Evolutionary conservation across 495 filamentous ascomycete genomes (phyloP), one percentile per base, ranked within the genome.

Genomic region (Penicillium herquei): DNA sequence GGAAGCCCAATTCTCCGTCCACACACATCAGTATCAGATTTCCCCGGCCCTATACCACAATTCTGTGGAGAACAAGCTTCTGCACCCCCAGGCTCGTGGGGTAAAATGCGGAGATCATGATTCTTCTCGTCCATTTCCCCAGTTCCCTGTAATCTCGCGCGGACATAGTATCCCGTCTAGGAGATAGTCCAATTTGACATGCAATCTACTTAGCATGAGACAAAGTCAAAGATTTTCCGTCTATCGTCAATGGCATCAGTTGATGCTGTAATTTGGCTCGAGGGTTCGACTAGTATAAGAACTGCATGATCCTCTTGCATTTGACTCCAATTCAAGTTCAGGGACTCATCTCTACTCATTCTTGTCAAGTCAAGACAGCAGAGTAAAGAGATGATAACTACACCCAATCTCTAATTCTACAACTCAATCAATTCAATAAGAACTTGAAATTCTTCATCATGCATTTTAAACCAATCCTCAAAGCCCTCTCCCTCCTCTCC

Each of bases 1-100:
- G 62, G 62, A 65, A 58, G 62, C 33, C 30, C 30, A 57, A 59
- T 65, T 65, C 41, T 62, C 62, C 62, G 62, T 56, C 42, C 33
- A 37, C 42, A 50, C 45, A 26, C 41, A 37, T 18, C 34, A 11
- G 4, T 30, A 11, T 39, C 31, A 35, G 39, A 21, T 48, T 57
- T 55, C 55, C 39, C 57, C 57, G 49, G 54, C 49, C 43, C 50
- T 50, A 60, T 58, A 52, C 59, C 43, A 49, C 54, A 49, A 37
- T 37, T 55, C 18, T 58, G 63, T 46, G 60, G 63, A 31, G 56
- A 41, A 46, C 49, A 66, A 66, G 60, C 60, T 64, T 66, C 45
- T 39, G 32, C 41, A n/a, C 18, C 26, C 39, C 41, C 46, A 57
- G 40, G 37, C 45, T 53, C 48, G 51, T 37, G 51, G 48, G 39